Percentiles rank a stretch among this genome's conserved stretches.
Evolutionary conservation across 768 basidiomycete species (phyloP).

Genomic region (Mycena belliarum): DNA sequence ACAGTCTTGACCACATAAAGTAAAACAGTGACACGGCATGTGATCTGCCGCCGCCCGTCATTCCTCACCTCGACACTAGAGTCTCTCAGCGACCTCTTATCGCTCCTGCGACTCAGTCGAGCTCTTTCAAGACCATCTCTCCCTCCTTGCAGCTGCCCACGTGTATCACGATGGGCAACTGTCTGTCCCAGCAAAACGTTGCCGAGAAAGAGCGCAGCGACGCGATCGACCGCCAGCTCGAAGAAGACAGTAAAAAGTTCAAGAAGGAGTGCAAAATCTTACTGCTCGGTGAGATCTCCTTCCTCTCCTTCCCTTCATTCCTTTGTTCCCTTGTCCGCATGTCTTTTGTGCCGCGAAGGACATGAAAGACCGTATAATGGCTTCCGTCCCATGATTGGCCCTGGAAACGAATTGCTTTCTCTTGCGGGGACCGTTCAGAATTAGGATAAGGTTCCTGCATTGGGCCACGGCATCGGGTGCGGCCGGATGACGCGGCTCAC

Average conservation of each 20-base stretch:
- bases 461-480: no score
- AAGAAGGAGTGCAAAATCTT: constrained; percentile 67
- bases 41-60: no score
- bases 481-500: no score
- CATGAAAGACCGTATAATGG: neutral
- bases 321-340: constrained; percentile 6
- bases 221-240: constrained; percentile 60
- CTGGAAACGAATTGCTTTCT: neutral
- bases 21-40: neutral
- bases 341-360: constrained; percentile 6
- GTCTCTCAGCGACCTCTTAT: neutral
- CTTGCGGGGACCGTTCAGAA: no score
- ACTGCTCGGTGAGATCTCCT: constrained; percentile 40
- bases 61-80: no score
- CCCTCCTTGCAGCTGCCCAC: neutral
- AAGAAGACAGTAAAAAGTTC: constrained; percentile 52
- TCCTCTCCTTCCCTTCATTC: constrained; percentile 6
- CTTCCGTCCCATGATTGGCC: neutral
- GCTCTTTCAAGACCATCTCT: neutral
- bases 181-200: constrained; percentile 18
- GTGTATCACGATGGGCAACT: constrained; percentile 17
- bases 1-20: no score
- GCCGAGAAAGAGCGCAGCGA: constrained; percentile 31
- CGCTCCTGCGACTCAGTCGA: neutral
- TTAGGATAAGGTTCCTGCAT: no score